Evolutionary conservation across 352 stramenopile species (phyloP), one percentile per base, ranked within the genome.

Genomic region (Pythium grandisporangium): DNA sequence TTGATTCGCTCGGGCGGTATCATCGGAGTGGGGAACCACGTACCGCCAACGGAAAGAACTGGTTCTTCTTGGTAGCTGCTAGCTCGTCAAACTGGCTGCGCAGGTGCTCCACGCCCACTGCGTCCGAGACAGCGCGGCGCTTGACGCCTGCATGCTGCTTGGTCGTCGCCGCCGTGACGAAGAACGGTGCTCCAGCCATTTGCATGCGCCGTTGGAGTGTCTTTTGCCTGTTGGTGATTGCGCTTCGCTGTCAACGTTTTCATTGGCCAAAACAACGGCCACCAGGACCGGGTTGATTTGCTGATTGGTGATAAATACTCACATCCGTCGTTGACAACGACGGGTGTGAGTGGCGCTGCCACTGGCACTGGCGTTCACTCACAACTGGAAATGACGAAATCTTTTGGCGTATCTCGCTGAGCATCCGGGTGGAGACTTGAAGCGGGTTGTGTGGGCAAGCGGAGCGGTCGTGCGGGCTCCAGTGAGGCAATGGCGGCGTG

Each of bases 321-420:
- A n/a, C n/a, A n/a, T n/a, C n/a, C n/a, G n/a, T n/a, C n/a, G n/a
- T n/a, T n/a, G n/a, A n/a, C n/a, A n/a, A n/a, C n/a, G n/a, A n/a
- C n/a, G n/a, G n/a, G n/a, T n/a, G n/a, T n/a, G n/a, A 32, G 27
- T 32, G 27, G 27, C 10, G 27, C 14, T 32, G 27, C 34, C 17
- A 16, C 17, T 16, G n/a, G n/a, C 10, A 16, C 34, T 19, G 27
- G n/a, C n/a, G n/a, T n/a, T n/a, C n/a, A n/a, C 20, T 32, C 24
- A 73, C 17, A 72, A 66, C 70, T 82, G 73, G 70, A 86, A 62
- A 42, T 83, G 73, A 86, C 73, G 70, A 84, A 14, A 58, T 38
- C 26, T 37, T 44, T 34, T 45, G 34, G 40, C 40, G 8, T 21
- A 38, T n/a, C n/a, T n/a, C n/a, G n/a, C n/a, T n/a, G n/a, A n/a